These are phyloP conservation scores for Cercophora samala DNA, from an alignment of 495 filamentous ascomycete species.

Conservation along the genomic window DNA sequence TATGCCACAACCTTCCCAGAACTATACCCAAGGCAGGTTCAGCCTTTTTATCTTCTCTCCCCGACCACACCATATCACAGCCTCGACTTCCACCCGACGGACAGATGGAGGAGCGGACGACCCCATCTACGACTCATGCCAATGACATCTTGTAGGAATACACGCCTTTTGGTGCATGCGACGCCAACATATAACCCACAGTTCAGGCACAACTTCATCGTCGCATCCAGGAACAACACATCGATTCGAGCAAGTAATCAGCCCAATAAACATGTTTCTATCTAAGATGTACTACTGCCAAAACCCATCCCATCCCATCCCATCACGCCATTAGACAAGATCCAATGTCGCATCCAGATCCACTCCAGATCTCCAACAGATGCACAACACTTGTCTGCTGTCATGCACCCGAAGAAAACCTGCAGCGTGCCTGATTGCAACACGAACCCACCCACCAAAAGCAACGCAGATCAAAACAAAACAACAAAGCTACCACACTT, in stretches of 20 bases:
- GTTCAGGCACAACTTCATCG: neutral
- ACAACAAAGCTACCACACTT: too few species aligned
- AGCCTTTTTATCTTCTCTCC: neutral
- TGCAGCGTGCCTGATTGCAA: too few species aligned
- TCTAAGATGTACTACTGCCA: neutral
- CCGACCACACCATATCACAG: slow-evolving; percentile 6
- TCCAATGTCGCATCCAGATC: neutral
- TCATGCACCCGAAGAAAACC: too few species aligned
- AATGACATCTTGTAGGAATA: neutral
- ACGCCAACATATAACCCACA: neutral
- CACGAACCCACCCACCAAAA: too few species aligned
- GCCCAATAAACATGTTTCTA: neutral
- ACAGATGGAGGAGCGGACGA: too few species aligned
- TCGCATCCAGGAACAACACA: neutral
- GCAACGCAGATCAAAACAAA: too few species aligned
- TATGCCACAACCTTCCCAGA: too few species aligned
- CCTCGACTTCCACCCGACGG: neutral
- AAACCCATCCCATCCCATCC: neutral
- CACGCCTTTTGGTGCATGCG: too few species aligned
- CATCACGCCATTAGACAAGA: neutral
- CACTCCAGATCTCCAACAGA: neutral
- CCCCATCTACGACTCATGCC: neutral
- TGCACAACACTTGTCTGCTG: too few species aligned
- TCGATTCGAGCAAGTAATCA: neutral
- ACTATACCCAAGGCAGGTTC: too few species aligned